phyloP scores from a whole-genome alignment of 306 rosid genomes.

The Chamaecrista fasciculata region DNA sequence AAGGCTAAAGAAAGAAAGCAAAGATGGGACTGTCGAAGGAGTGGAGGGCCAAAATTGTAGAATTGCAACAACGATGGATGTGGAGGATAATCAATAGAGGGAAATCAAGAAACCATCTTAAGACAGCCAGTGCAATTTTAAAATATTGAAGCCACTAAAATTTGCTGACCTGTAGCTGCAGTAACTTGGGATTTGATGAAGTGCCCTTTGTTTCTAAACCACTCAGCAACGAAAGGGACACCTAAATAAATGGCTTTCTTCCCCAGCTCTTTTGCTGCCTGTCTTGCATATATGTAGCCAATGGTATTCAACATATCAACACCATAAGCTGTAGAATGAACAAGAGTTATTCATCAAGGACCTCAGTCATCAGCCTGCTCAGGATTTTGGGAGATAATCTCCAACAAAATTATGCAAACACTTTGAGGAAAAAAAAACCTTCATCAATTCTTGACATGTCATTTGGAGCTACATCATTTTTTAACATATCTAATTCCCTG shows the following conservation, averaged over 20 bases:
- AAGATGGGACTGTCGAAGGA: no score
- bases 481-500: background rate
- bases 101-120: constrained; percentile 21
- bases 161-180: constrained; percentile 86
- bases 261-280: constrained; percentile 94
- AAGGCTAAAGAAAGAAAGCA: no score
- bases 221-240: constrained; percentile 94
- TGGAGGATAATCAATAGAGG: constrained; percentile 13
- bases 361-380: constrained; percentile 6
- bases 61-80: background rate
- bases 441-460: constrained; percentile 13
- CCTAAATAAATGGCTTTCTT: constrained; percentile 96
- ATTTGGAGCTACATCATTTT: constrained; percentile 15
- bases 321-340: constrained; percentile 75
- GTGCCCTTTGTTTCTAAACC: constrained; percentile 99
- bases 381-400: constrained; percentile 15
- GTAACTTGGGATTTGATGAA: constrained; percentile 96
- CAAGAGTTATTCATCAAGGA: constrained; percentile 28
- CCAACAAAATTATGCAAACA: constrained; percentile 24
- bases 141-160: constrained; percentile 14
- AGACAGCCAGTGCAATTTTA: constrained; percentile 15
- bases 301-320: constrained; percentile 91
- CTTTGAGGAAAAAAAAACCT: no score
- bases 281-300: constrained; percentile 96
- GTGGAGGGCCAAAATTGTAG: constrained; percentile 4